phyloP scores from a whole-genome alignment of 2,329 filamentous ascomycete species.

The Ophiocordyceps camponoti-floridani region DNA sequence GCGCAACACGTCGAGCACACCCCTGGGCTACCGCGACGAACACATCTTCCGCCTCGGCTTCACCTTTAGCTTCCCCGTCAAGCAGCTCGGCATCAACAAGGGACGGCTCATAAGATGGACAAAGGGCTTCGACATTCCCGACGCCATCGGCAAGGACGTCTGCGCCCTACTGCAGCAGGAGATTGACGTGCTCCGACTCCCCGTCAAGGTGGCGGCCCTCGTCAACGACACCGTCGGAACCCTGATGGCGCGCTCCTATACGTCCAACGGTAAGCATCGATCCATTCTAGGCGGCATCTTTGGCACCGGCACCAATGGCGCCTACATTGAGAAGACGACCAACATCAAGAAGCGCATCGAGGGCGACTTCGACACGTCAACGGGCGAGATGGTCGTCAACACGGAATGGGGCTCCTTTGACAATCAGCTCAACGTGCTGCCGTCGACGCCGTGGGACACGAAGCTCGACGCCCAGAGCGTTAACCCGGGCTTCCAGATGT shows the following conservation, averaged over 20 bases:
- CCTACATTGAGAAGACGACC: conserved; percentile 81
- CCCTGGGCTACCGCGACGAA: conserved; percentile 46
- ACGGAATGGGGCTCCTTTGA: conserved; percentile 98
- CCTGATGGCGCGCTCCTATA: conserved; percentile 93
- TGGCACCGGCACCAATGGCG: conserved; percentile 91
- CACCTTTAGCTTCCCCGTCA: conserved; percentile 93
- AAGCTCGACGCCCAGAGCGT: conserved; percentile 62
- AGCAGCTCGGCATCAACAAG: conserved; percentile 89
- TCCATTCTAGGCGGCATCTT: conserved; percentile 94
- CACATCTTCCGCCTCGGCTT: conserved; percentile 90
- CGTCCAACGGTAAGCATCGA: conserved; percentile 68
- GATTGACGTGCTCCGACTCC: conserved; percentile 71
- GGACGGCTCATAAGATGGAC: conserved; percentile 93
- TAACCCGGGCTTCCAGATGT: conserved; percentile 95
- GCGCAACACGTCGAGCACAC: conserved; percentile 40
- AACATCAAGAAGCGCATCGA: conserved; percentile 65
- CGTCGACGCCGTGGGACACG: conserved; percentile 67
- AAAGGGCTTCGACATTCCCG: conserved; percentile 94
- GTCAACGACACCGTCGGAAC: conserved; percentile 98
- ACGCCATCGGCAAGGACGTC: conserved; percentile 86
- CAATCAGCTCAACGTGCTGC: conserved; percentile 76
- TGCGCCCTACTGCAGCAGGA: conserved; percentile 78
- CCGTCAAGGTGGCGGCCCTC: conserved; percentile 84
- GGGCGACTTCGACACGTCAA: conserved; percentile 57
- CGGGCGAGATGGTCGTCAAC: conserved; percentile 94